A percentile compares a stretch with the other conserved stretches of the same genome.
Conservation (phyloP, 805 yeast genomes). For the Lipomyces kockii region DNA sequence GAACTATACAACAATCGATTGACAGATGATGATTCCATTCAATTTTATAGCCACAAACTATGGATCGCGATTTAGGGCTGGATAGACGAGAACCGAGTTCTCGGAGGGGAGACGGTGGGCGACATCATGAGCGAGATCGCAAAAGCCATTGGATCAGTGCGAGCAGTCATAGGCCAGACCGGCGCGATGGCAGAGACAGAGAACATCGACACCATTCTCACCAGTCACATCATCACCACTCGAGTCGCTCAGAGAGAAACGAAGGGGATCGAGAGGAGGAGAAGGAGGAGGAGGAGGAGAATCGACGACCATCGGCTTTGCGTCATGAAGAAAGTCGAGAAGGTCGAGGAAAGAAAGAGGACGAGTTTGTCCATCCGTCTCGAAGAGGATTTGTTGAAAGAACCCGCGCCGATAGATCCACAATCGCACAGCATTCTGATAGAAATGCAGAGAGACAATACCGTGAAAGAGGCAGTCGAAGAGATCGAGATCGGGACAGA, state of each 20-base stretch:
- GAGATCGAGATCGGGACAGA: background rate
- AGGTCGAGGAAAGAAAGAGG: background rate
- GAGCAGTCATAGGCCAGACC: background rate
- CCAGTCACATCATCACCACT: background rate
- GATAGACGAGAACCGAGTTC: background rate
- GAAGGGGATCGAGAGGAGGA: background rate
- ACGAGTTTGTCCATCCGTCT: conserved; percentile 8
- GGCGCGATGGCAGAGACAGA: background rate
- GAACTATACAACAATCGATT: too few species aligned
- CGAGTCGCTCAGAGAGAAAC: background rate
- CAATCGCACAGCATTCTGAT: background rate
- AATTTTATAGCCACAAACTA: background rate
- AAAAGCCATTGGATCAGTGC: background rate
- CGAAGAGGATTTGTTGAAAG: background rate
- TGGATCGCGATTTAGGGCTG: background rate
- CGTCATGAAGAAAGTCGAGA: conserved; percentile 5
- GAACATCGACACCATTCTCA: background rate
- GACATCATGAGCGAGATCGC: background rate
- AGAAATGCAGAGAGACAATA: background rate
- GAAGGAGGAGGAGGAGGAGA: background rate
- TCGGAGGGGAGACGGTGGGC: background rate
- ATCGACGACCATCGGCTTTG: background rate
- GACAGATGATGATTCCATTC: too few species aligned
- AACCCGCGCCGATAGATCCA: background rate
- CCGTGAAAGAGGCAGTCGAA: background rate